Base-by-base conservation (phyloP, 257 asterid species). In the Nemophila menziesii region DNA sequence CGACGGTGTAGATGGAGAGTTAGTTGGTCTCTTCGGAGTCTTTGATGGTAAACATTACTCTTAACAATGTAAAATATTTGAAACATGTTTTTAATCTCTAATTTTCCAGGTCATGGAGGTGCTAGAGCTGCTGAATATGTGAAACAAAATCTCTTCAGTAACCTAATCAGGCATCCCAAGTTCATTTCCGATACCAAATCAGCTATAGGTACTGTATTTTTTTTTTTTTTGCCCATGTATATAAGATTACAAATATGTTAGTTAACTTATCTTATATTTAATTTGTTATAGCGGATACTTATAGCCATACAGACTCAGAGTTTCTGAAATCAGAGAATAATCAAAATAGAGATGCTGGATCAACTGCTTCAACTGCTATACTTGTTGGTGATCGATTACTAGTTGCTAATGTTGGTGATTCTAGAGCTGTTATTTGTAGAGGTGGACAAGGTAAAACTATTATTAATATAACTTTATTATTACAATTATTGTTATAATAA, bases 61-160 rank as follows among this genome's bases (percentile, higher is more conserved):
- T n/a, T n/a, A n/a, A n/a, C n/a, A n/a, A n/a, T n/a, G n/a, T n/a
- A n/a, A n/a, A n/a, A n/a, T n/a, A n/a, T n/a, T n/a, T n/a, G n/a
- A n/a, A n/a, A n/a, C n/a, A n/a, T n/a, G n/a, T n/a, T n/a, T n/a
- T n/a, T n/a, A n/a, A n/a, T n/a, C n/a, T n/a, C n/a, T n/a, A n/a
- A n/a, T n/a, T 5, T 58, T 57, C 68, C 60, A 89, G 98, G 98
- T 56, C 98, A 89, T 21, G 98, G 98, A 0, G 98, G 98, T 54
- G 94, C 96, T 57, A 74, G 98, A 40, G 98, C 98, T 47, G 98
- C 98, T 37, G 96, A 89, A 49, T 89, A 89, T 55, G 98, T 89
- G 45, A 89, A 84, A 53, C 78, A 74, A 38, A 74, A 89, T 67
- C 98, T 89, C 52, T 89, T 89, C 80, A 89, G 80, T 59, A 80